phyloP scores from a whole-genome alignment of 495 filamentous ascomycete species.

The Gamarada debralockiae region DNA sequence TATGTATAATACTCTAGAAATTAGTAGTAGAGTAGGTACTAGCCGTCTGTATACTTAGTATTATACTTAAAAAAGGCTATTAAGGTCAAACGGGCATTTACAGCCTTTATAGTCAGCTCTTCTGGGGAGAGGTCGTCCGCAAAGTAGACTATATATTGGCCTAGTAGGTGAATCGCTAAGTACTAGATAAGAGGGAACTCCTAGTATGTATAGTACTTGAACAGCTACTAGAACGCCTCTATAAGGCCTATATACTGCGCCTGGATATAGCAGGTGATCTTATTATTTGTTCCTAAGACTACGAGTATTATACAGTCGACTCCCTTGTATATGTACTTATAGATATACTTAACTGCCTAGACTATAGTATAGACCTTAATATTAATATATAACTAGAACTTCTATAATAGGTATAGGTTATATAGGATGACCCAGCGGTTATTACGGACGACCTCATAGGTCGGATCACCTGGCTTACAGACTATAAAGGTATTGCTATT shows the following conservation, averaged over 20 bases:
- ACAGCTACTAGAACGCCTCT: constrained; percentile 12
- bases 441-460: background rate
- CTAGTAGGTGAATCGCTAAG: constrained; percentile 5
- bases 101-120: background rate
- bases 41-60: constrained; percentile 6
- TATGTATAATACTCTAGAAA: too few relatives aligned
- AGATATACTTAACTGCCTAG: constrained; percentile 16
- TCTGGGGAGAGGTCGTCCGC: background rate
- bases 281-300: constrained; percentile 6
- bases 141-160: constrained; percentile 15
- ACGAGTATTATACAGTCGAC: constrained; percentile 3
- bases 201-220: constrained; percentile 14
- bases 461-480: background rate
- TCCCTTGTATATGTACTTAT: constrained; percentile 24
- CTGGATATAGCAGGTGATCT: constrained; percentile 12
- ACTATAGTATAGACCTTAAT: constrained; percentile 11
- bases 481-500: constrained; percentile 2
- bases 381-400: constrained; percentile 15
- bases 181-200: constrained; percentile 13
- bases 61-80: constrained; percentile 21
- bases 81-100: constrained; percentile 2
- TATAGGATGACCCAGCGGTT: constrained; percentile 18
- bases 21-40: too few relatives aligned
- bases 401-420: constrained; percentile 14
- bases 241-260: constrained; percentile 11